Percentiles rank a stretch among this genome's conserved stretches.
These are phyloP conservation scores for Dichomitus squalens DNA, from an alignment of 1,284 basidiomycete genomes.

Conservation along the genomic window DNA sequence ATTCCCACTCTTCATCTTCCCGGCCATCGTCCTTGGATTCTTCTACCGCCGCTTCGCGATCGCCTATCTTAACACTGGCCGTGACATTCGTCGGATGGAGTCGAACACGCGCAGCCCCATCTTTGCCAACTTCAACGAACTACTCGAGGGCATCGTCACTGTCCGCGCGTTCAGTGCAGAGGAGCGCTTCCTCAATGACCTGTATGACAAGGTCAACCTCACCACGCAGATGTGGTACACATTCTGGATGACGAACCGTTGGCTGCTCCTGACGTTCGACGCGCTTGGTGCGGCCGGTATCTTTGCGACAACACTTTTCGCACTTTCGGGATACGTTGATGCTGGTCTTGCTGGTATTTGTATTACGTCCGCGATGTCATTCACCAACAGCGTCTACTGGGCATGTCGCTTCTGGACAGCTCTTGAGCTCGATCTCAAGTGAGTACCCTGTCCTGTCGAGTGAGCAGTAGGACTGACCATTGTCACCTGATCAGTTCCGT, in stretches of 20 bases:
- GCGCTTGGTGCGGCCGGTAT: constrained; percentile 66
- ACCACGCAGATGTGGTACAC: constrained; percentile 78
- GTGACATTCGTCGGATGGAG: constrained; percentile 81
- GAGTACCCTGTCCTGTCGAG: constrained; percentile 24
- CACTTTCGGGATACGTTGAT: constrained; percentile 66
- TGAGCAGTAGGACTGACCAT: neutral
- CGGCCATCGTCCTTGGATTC: constrained; percentile 66
- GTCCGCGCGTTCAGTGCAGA: constrained; percentile 90
- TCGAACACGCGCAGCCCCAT: constrained; percentile 73
- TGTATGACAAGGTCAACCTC: constrained; percentile 67
- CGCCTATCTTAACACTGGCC: constrained; percentile 77
- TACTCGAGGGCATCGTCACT: constrained; percentile 80
- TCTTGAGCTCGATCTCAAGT: constrained; percentile 71
- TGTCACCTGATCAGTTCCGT: constrained; percentile 55
- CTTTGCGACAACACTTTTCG: constrained; percentile 73
- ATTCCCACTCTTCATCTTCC: constrained; percentile 75
- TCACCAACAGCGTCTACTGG: constrained; percentile 67
- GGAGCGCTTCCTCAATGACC: constrained; percentile 71
- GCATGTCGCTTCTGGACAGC: constrained; percentile 64
- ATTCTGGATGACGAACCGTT: constrained; percentile 83
- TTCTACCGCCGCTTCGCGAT: constrained; percentile 66
- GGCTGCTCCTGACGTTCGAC: constrained; percentile 80
- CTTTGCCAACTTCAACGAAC: constrained; percentile 79
- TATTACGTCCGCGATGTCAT: constrained; percentile 77
- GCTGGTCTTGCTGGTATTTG: constrained; percentile 85